These are phyloP conservation scores for Aspergillus pseudoterreus DNA, from an alignment of 2,329 filamentous ascomycete genomes.

Conservation along the genomic window DNA sequence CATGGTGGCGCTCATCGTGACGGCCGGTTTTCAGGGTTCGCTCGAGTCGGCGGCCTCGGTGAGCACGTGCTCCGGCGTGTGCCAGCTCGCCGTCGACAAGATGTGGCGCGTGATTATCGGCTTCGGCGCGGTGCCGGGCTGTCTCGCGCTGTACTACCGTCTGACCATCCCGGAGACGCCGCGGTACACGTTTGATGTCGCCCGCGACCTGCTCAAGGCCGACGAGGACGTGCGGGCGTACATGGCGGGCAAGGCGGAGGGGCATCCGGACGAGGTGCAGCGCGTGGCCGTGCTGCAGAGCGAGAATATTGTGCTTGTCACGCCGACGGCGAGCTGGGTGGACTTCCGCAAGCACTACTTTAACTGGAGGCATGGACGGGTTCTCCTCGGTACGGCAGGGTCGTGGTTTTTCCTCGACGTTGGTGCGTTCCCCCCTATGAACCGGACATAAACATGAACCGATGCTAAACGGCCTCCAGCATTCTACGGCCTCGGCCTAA, in stretches of 20 bases:
- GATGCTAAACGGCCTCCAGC: conserved; percentile 26
- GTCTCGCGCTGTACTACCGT: conserved; percentile 79
- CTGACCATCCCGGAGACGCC: conserved; percentile 85
- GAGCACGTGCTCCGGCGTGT: conserved; percentile 59
- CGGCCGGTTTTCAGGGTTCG: conserved; percentile 65
- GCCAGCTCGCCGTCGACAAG: conserved; percentile 72
- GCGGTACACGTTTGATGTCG: conserved; percentile 81
- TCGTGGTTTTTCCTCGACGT: conserved; percentile 81
- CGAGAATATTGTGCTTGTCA: conserved; percentile 42
- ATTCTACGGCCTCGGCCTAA: conserved; percentile 68
- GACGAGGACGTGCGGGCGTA: conserved; percentile 72
- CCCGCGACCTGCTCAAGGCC: conserved; percentile 70
- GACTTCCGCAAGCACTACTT: conserved; percentile 71
- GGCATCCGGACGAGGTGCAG: conserved; percentile 62
- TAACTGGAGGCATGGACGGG: conserved; percentile 66
- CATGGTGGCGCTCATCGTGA: conserved; percentile 71
- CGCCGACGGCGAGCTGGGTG: conserved; percentile 66
- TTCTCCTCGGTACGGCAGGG: conserved; percentile 73
- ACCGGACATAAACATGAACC: conserved; percentile 5
- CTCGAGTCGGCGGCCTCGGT: conserved; percentile 52
- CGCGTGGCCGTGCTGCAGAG: conserved; percentile 57
- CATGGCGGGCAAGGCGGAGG: conserved; percentile 61
- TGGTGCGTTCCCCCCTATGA: conserved; percentile 41
- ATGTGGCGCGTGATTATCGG: conserved; percentile 83
- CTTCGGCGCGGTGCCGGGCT: conserved; percentile 75